A percentile compares a stretch with the other conserved stretches of the same genome.
Evolutionary conservation across 169 alveolate genomes (phyloP).

Genomic region (Cyclospora cayetanensis): DNA sequence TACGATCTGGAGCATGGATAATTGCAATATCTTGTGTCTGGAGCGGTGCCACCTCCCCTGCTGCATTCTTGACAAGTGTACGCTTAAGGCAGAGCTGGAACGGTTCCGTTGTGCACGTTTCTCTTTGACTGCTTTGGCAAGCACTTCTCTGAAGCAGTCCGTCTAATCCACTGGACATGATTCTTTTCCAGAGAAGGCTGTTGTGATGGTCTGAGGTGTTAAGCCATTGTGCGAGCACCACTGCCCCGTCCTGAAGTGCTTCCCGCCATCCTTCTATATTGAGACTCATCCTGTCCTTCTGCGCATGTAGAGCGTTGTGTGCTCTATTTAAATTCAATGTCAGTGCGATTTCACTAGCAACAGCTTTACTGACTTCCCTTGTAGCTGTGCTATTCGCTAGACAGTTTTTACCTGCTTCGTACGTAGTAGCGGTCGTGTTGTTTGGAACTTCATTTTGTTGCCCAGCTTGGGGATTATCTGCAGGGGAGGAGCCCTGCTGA

Average conservation of each 20-base stretch:
- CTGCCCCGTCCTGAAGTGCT: conserved; percentile 48
- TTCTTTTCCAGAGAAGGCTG: conserved; percentile 16
- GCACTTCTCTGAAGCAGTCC: neutral
- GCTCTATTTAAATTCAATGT: neutral
- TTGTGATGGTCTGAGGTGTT: conserved; percentile 40
- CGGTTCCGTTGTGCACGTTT: neutral
- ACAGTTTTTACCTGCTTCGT: neutral
- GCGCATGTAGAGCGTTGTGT: neutral
- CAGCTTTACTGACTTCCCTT: neutral
- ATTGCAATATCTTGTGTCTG: conserved; percentile 56
- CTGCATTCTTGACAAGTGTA: conserved; percentile 60
- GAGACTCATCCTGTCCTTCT: conserved; percentile 9
- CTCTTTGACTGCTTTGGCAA: neutral
- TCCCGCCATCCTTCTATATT: conserved; percentile 44
- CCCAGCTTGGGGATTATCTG: neutral
- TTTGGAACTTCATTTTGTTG: neutral
- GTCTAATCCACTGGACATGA: neutral
- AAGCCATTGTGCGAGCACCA: conserved; percentile 61
- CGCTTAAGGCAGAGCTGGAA: neutral
- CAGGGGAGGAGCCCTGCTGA: neutral
- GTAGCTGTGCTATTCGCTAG: neutral
- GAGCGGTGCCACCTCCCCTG: conserved; percentile 48
- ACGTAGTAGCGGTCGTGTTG: neutral
- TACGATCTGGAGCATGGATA: conserved; percentile 54
- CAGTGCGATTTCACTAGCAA: neutral